Conservation (phyloP, 2,329 filamentous ascomycete species). For the Diatrype stigma region DNA sequence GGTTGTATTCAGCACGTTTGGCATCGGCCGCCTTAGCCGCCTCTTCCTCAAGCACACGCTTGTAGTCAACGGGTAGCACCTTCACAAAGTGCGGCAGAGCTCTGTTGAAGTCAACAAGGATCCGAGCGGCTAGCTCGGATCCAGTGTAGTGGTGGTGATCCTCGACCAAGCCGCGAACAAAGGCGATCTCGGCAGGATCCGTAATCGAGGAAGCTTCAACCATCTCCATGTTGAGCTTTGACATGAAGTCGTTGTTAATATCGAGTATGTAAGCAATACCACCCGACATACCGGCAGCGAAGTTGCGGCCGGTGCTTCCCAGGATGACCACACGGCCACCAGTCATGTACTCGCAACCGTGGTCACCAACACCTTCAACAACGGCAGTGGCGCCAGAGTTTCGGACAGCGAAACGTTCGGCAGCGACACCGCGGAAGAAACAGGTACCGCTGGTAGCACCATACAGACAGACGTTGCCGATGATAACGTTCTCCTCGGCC, state of each 20-base stretch:
- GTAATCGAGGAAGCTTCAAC: conserved; percentile 83
- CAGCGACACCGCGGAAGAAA: conserved; percentile 96
- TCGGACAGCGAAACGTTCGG: conserved; percentile 92
- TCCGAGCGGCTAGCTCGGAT: conserved; percentile 87
- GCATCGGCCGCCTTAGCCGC: conserved; percentile 79
- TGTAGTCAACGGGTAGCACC: conserved; percentile 92
- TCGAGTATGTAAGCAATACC: conserved; percentile 95
- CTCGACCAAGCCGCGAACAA: conserved; percentile 84
- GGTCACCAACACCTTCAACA: conserved; percentile 92
- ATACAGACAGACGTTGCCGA: conserved; percentile 93
- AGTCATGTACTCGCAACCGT: conserved; percentile 99
- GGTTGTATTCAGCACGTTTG: conserved; percentile 77
- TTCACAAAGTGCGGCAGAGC: conserved; percentile 89
- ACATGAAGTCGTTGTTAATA: conserved; percentile 81
- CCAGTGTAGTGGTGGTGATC: conserved; percentile 98
- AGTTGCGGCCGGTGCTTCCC: conserved; percentile 89
- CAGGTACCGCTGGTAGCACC: conserved; percentile 86
- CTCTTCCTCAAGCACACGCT: conserved; percentile 84
- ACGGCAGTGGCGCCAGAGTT: conserved; percentile 97
- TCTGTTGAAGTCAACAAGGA: conserved; percentile 91
- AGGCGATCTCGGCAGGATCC: conserved; percentile 84
- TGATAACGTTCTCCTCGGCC: conserved; percentile 90
- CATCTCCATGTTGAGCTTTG: conserved; percentile 97
- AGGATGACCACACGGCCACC: conserved; percentile 86
- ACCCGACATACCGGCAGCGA: conserved; percentile 96